Evolutionary conservation across 441 rosid genomes (phyloP).

Genomic region (Hura crepitans): DNA sequence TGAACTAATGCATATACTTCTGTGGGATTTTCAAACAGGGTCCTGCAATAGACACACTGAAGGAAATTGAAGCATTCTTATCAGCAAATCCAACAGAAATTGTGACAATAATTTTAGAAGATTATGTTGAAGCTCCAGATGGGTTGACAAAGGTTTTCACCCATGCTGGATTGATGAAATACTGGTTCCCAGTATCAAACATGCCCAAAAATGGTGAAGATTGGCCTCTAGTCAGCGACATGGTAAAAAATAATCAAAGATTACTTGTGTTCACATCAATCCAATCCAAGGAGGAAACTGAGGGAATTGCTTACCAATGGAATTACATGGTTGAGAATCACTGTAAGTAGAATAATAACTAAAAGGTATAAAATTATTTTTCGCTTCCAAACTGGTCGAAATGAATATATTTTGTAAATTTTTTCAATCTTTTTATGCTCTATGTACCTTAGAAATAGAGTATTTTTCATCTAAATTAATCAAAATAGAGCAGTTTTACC

Average conservation of each 20-base stretch:
- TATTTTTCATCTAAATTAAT: too few relatives aligned
- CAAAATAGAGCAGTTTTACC: too few relatives aligned
- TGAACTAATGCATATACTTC: too few relatives aligned
- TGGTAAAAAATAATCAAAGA: slow-evolving; percentile 64
- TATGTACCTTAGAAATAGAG: too few relatives aligned
- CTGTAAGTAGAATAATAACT: slow-evolving; percentile 43
- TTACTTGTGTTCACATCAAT: slow-evolving; percentile 71
- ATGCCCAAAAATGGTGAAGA: slow-evolving; percentile 68
- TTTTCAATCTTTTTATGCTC: too few relatives aligned
- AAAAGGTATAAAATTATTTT: too few relatives aligned
- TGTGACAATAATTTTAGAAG: slow-evolving; percentile 73
- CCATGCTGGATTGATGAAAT: slow-evolving; percentile 67
- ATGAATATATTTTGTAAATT: too few relatives aligned
- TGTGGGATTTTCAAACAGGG: too few relatives aligned
- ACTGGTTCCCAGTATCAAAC: slow-evolving; percentile 62
- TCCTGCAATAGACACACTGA: slow-evolving; percentile 59
- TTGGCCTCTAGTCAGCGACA: slow-evolving; percentile 80
- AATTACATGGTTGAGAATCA: slow-evolving; percentile 82
- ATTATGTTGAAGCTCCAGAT: slow-evolving; percentile 60
- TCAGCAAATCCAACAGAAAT: slow-evolving; percentile 61
- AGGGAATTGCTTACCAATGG: slow-evolving; percentile 94
- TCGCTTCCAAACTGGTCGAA: too few relatives aligned
- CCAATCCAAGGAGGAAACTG: slow-evolving; percentile 54
- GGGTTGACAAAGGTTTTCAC: slow-evolving; percentile 63
- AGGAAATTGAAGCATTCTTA: slow-evolving; percentile 63